A percentile compares a stretch with the other conserved stretches of the same genome.
Conservation (phyloP, 208 protist genomes). For the Leishmania tropica region DNA sequence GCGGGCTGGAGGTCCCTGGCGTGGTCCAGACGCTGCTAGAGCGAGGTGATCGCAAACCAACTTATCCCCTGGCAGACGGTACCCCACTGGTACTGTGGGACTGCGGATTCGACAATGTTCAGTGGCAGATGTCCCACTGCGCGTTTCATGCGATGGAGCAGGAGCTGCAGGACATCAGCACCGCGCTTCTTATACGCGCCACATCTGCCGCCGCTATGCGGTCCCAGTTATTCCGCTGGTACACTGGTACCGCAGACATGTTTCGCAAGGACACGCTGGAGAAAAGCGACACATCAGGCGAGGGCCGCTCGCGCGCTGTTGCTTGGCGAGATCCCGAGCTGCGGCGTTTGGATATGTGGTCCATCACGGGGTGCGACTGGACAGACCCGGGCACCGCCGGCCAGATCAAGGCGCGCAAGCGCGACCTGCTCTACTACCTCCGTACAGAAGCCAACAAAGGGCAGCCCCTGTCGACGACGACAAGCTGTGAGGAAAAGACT, state of each 20-base stretch:
- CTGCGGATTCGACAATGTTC: slow-evolving; percentile 60
- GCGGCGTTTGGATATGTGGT: slow-evolving; percentile 51
- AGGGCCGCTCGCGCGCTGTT: background rate
- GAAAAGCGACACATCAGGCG: background rate
- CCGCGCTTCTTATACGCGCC: slow-evolving; percentile 66
- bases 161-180: slow-evolving; percentile 82
- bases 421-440: slow-evolving; percentile 43
- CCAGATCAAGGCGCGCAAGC: slow-evolving; percentile 50
- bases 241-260: slow-evolving; percentile 35
- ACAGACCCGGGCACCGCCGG: slow-evolving; percentile 54
- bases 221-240: slow-evolving; percentile 68
- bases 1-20: slow-evolving; percentile 59
- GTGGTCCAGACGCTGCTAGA: slow-evolving; percentile 68
- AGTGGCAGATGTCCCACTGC: slow-evolving; percentile 67
- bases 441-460: slow-evolving; percentile 4
- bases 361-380: slow-evolving; percentile 81
- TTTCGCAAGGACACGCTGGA: slow-evolving; percentile 10
- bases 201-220: slow-evolving; percentile 64
- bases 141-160: slow-evolving; percentile 51
- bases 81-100: slow-evolving; percentile 87
- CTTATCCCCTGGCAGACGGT: slow-evolving; percentile 76
- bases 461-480: background rate
- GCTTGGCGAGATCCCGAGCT: slow-evolving; percentile 9
- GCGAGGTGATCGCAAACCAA: slow-evolving; percentile 76
- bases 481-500: background rate